Base-by-base conservation (phyloP, 1,139 yeast genomes). In the Taphrina wiesneri region DNA sequence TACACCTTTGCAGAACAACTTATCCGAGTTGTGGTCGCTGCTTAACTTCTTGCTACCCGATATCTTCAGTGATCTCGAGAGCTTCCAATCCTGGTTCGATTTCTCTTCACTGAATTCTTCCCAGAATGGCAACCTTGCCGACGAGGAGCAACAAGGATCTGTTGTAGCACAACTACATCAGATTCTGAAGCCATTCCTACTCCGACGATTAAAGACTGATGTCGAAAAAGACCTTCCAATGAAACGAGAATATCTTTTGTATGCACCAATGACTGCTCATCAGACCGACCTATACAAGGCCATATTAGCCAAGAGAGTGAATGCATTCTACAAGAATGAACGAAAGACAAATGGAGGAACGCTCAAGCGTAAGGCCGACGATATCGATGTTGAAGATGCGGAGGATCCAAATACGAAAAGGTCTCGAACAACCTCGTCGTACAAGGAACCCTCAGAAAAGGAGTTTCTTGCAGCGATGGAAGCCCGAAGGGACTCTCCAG, bases 71-170 rank as follows among this genome's bases (percentile, higher is more conserved):
- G 98, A 93, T 75, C 81, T 91, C 69, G 93, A 87, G 63, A 81
- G 90, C 56, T 93, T 93, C 74, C 96, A 91, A 74, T 88, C 87
- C 73, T 93, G 98, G 97, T 93, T 93, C 76, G 95, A 92, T 75
- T 88, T 88, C 72, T 84, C 70, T 83, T 81, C 83, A 2, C 77
- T 76, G 39, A 76, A 80, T 69, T 79, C 77, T 62, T 72, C 73
- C 4, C 74, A 71, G 39, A 53, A 53, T 19, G 56, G 56, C 26
- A 36, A 52, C 7, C 68, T 86, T 30, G 83, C 88, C 41, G 84
- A 85, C 68, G 80, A 84, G 32, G 90, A 88, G 72, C 80, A 87
- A 67, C 88, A 81, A 75, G 83, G 78, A 76, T 82, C 80, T 51
- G 78, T 92, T 68, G 85, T 92, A 32, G 80, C 85, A 26, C 90